Base-by-base conservation (phyloP, 345 rosid species). In the Lepidium aucheri region DNA sequence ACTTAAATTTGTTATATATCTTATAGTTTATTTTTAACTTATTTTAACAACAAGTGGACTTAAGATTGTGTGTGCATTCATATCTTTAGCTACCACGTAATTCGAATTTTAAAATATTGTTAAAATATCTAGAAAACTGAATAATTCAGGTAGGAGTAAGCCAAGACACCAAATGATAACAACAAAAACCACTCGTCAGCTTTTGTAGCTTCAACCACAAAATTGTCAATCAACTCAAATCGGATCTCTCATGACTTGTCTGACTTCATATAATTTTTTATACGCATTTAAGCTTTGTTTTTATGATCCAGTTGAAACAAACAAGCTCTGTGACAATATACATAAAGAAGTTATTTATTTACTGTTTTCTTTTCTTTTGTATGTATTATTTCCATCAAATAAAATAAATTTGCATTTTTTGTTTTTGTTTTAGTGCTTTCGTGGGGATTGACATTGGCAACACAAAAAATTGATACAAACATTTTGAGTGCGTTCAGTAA, bases 41-140 rank as follows among this genome's bases (percentile, higher is more conserved):
- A 10, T 13, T 6, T 6, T 18, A 4, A 5, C 5, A 54, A 39
- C 44, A 45, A 69, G 40, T 72, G 66, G 70, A 33, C 53, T 40
- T 65, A 10, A 64, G 51, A 51, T 42, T 58, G 53, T 58, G 24
- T 50, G 40, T 22, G 46, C 53, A 57, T 35, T 17, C 67, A 20
- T 72, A 72, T 65, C 33, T 16, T 41, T 41, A 72, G 71, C 71
- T 50, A 65, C 67, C 66, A 72, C 71, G 71, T 65, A 73, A 42
- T 59, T 73, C 56, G 56, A 73, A 65, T 65, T 65, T 65, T 67
- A 58, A 59, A 58, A 59, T 73, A 50, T 12, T 73, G 58, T 43
- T 41, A 65, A 51, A 63, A 57, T 72, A 51, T n/a, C 5, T n/a
- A 50, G 36, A 52, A 52, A 13, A 59, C 10, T 34, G 55, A 51